Evolutionary conservation across 2,329 filamentous ascomycete species (phyloP).

Genomic region (Colletotrichum melonis): DNA sequence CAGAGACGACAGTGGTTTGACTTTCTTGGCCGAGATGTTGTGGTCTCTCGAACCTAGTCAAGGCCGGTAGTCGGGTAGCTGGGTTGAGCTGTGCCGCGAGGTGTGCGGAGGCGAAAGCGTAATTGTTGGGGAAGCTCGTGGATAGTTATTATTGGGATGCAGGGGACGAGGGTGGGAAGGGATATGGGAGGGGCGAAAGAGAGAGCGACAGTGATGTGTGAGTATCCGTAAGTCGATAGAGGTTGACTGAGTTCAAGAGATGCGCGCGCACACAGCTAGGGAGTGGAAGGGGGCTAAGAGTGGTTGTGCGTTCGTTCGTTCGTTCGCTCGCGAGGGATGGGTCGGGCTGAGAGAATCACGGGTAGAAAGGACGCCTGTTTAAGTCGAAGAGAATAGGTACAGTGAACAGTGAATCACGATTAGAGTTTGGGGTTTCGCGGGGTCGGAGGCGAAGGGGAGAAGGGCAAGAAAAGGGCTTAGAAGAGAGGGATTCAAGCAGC

Average conservation of each 20-base stretch:
- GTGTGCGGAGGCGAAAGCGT: slow-evolving; percentile 8
- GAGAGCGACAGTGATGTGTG: background rate
- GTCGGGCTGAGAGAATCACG: background rate
- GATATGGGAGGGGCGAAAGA: background rate
- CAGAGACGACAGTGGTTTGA: background rate
- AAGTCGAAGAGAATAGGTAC: background rate
- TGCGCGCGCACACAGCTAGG: slow-evolving; percentile 11
- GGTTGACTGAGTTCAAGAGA: background rate
- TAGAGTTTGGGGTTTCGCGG: background rate
- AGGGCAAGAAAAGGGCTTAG: background rate
- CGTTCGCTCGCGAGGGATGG: background rate
- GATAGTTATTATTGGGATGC: slow-evolving; percentile 20
- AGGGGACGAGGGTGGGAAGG: slow-evolving; percentile 16
- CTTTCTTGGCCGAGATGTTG: background rate
- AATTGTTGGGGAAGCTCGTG: slow-evolving; percentile 18
- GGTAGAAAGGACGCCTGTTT: background rate
- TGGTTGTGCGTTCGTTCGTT: background rate
- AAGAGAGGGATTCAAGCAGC: background rate
- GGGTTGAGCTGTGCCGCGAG: background rate
- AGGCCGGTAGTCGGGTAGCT: background rate
- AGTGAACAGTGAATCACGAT: slow-evolving; percentile 16
- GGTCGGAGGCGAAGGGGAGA: background rate
- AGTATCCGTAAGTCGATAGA: background rate
- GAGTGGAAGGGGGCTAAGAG: background rate
- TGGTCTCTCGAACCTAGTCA: background rate